Evolutionary conservation across 208 protist genomes (phyloP), one percentile per base, ranked within the genome.

Genomic region (Chromosphaera perkinsii): DNA sequence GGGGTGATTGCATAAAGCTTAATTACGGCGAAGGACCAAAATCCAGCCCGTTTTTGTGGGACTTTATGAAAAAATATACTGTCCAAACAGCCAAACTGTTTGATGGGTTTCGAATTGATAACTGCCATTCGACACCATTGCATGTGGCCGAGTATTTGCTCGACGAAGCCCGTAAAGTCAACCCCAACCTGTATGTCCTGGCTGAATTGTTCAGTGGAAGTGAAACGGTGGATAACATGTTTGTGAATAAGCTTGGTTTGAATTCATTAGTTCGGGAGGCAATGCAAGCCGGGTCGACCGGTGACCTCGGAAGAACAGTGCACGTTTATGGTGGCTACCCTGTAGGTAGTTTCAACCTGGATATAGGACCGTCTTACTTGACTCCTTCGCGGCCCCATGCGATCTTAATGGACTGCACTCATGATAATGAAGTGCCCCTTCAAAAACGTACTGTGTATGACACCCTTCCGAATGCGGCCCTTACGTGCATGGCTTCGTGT

Each of bases 1-100:
- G 86, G 86, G 83, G 81, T 45, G 86, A 89, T 59, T 83, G 69
- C 59, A 70, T 89, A 0, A 90, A 90, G 55, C 49, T 90, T 10
- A 59, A 78, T 12, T 85, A 85, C 66, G 76, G 78, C 24, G 10
- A 43, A 3, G 22, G 45, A 5, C 60, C 42, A 20, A 32, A 4
- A 1, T 66, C 79, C 42, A 48, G 4, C 20, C 76, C 76, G 14
- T 79, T 57, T 45, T 57, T 84, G 26, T 85, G 80, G 80, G 40
- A 80, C 9, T 63, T 80, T 33, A 85, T 85, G 83, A 35, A 10
- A 29, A 42, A 65, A 3, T 84, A 84, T 31, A 78, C 72, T 17
- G 24, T 67, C 33, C 32, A 55, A 9, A 76, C 71, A 43, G 77
- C 77, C 10, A 35, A 29, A 10, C 51, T 77, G 1, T 90, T 88